These are phyloP conservation scores for Wickerhamiella kurtzmanii DNA, from an alignment of 805 yeast genomes.

Conservation along the genomic window DNA sequence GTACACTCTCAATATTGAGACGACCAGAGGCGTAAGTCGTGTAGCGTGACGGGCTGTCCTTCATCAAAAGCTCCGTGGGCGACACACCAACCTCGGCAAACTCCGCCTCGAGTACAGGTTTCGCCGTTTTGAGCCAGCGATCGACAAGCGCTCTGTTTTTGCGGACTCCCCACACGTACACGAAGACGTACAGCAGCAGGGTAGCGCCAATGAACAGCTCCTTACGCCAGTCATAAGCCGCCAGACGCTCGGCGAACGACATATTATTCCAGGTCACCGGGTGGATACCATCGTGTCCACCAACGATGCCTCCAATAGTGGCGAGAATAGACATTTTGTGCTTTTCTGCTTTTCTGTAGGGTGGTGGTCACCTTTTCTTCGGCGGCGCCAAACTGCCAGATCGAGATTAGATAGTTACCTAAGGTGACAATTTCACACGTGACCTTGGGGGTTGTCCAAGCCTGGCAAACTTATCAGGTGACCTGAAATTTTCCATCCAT, in stretches of 20 bases:
- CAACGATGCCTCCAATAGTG: neutral
- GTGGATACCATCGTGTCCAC: conserved; percentile 11
- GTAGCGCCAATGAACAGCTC: conserved; percentile 47
- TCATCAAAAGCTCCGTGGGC: conserved; percentile 30
- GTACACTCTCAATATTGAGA: conserved; percentile 51
- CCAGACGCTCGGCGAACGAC: conserved; percentile 46
- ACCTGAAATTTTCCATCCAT: neutral
- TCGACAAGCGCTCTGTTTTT: conserved; percentile 46
- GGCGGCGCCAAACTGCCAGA: neutral
- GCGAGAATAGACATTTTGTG: conserved; percentile 1
- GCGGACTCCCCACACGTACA: conserved; percentile 46
- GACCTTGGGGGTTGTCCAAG: too few species aligned
- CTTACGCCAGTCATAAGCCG: conserved; percentile 58
- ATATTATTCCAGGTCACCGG: conserved; percentile 43
- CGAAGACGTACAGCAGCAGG: conserved; percentile 35
- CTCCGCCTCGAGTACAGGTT: conserved; percentile 44
- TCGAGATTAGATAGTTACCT: neutral
- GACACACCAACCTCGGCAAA: conserved; percentile 61
- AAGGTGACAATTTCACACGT: neutral
- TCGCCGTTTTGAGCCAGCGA: conserved; percentile 37
- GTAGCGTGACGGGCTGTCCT: conserved; percentile 51
- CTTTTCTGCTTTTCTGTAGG: too few species aligned
- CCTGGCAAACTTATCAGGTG: neutral
- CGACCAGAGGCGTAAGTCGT: conserved; percentile 81
- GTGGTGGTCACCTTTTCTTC: too few species aligned